These are phyloP conservation scores for Camellia japonica DNA, from an alignment of 148 eudicot species.

Conservation along the genomic window DNA sequence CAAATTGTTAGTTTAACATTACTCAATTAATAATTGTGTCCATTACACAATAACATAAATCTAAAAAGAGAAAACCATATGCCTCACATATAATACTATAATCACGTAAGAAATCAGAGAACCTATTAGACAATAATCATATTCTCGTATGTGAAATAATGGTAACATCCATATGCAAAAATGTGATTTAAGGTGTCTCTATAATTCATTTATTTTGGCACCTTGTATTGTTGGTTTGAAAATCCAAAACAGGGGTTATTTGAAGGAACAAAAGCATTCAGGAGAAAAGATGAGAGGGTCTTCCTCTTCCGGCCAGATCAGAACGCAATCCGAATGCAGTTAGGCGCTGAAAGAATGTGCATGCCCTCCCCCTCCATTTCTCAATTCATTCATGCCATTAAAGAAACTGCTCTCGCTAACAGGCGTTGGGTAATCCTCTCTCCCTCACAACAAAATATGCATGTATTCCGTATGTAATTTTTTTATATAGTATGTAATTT, in stretches of 20 bases:
- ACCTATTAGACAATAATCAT: too few relatives aligned
- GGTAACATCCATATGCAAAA: too few relatives aligned
- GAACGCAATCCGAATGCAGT: constrained; percentile 65
- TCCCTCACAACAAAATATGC: neutral
- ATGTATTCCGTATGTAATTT: neutral
- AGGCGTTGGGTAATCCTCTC: constrained; percentile 50
- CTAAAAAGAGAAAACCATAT: too few relatives aligned
- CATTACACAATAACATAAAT: too few relatives aligned
- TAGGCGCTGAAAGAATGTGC: constrained; percentile 73
- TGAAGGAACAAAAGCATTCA: constrained; percentile 60
- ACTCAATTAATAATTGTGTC: too few relatives aligned
- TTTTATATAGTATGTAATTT: neutral
- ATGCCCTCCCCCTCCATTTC: constrained; percentile 61
- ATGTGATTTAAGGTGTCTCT: too few relatives aligned
- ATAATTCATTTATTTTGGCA: too few relatives aligned
- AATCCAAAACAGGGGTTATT: constrained; percentile 42
- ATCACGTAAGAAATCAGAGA: too few relatives aligned
- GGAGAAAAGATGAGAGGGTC: constrained; percentile 58
- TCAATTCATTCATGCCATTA: constrained; percentile 63
- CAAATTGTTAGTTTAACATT: too few relatives aligned
- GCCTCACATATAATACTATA: too few relatives aligned
- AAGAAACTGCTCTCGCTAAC: constrained; percentile 62
- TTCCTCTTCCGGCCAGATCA: constrained; percentile 62
- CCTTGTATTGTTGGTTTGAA: neutral
- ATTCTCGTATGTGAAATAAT: too few relatives aligned